Base-by-base conservation (phyloP, 495 filamentous ascomycete species). In the Aspergillus incahuasiensis region DNA sequence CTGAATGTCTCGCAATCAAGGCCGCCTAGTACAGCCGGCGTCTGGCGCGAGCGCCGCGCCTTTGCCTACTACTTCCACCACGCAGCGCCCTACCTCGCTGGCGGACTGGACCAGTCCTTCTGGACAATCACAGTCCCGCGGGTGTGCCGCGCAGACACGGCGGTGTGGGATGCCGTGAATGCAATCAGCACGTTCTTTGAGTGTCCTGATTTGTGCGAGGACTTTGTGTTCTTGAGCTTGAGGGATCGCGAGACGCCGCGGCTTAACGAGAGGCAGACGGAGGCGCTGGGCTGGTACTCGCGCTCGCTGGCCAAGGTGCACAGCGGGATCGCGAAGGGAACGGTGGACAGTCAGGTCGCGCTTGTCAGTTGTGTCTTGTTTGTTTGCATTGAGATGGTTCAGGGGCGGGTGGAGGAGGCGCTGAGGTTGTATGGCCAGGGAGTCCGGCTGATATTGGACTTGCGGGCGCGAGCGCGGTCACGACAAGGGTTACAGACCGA, bases 81-180 rank as follows among this genome's bases (percentile, higher is more conserved):
- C n/a, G 67, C 66, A 2, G 65, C 72, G 21, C 30, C 50, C 0
- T 67, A 35, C 13, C 32, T 59, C 9, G 52, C 74, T 9, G 70
- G 70, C 19, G 75, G 66, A 30, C 63, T 81, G 34, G 80, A 83
- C 62, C 63, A 69, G 30, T 68, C 72, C 53, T 85, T 86, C 58
- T 85, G 82, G 82, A 66, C 75, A 22, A 74, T 72, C 9, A 63
- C 81, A 16, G 74, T 85, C 7, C 76, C 82, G 6, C 82, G 83
- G 63, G 72, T 81, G 15, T 79, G 79, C 55, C 79, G 75, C 34
- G 65, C 65, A 44, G 81, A 84, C 55, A 79, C 82, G 0, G 81
- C 81, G 0, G 75, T 85, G 1, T 80, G 80, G 64, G 81, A 85
- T 61, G 82, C 82, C 28, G 77, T 85, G 46, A 74, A 69, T 42